A percentile compares a stretch with the other conserved stretches of the same genome.
Conservation (phyloP, 176 grass and related monocot genomes). For the Avena atlantica region DNA sequence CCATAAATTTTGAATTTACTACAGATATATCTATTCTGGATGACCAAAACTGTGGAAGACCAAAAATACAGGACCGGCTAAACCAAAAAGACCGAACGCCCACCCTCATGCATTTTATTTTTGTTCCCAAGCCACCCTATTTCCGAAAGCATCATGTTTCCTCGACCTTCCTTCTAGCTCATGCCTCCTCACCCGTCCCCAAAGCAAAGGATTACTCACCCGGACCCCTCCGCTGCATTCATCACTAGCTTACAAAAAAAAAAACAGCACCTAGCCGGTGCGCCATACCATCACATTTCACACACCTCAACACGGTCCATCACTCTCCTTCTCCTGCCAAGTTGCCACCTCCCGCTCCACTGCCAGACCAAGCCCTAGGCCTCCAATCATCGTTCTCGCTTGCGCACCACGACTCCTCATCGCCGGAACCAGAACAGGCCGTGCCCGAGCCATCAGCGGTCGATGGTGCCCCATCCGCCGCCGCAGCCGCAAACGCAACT, state of each 20-base stretch:
- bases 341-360: background rate
- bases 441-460: background rate
- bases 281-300: background rate
- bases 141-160: background rate
- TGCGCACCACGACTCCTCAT: background rate
- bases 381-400: background rate
- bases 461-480: background rate
- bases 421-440: background rate
- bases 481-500: too few species aligned
- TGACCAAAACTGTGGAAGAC: too few species aligned
- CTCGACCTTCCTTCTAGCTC: too few species aligned
- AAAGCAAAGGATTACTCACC: too few species aligned
- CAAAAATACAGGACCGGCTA: too few species aligned
- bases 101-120: too few species aligned
- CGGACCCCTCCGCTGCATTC: background rate
- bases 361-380: background rate
- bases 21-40: too few species aligned
- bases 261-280: too few species aligned
- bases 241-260: background rate
- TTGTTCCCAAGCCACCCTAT: background rate
- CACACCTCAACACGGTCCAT: background rate
- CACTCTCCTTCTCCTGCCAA: background rate
- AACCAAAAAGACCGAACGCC: too few species aligned
- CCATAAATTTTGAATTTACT: too few species aligned
- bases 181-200: too few species aligned